phyloP scores from a whole-genome alignment of 768 basidiomycete genomes.

The Pisolithus tinctorius region DNA sequence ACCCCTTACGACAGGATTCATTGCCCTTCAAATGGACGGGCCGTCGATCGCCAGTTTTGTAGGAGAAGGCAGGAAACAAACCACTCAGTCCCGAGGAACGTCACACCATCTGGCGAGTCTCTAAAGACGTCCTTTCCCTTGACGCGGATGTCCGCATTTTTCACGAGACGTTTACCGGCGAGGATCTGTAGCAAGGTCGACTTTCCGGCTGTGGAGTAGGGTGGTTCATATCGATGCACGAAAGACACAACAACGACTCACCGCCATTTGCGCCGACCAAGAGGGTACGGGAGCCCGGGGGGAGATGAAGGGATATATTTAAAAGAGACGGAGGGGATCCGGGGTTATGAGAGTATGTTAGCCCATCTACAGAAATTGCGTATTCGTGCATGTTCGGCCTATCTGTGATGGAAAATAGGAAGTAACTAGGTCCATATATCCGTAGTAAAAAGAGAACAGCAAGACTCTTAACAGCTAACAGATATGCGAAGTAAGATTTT shows the following conservation, averaged over 20 bases:
- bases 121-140: slow-evolving; percentile 86
- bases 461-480: too few species aligned
- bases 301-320: slow-evolving; percentile 60
- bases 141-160: slow-evolving; percentile 57
- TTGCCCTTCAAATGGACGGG: slow-evolving; percentile 54
- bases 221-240: slow-evolving; percentile 1
- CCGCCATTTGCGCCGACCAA: slow-evolving; percentile 94
- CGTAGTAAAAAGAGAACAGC: neutral
- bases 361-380: slow-evolving; percentile 33
- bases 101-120: slow-evolving; percentile 73
- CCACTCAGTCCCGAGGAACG: slow-evolving; percentile 95
- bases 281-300: slow-evolving; percentile 74
- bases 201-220: slow-evolving; percentile 63
- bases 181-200: slow-evolving; percentile 93
- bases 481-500: too few species aligned
- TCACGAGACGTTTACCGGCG: slow-evolving; percentile 83
- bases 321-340: slow-evolving; percentile 46
- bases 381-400: neutral
- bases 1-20: slow-evolving; percentile 92
- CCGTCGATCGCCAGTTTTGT: neutral
- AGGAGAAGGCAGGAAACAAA: slow-evolving; percentile 26
- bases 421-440: too few species aligned
- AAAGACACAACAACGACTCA: slow-evolving; percentile 26
- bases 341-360: slow-evolving; percentile 55
- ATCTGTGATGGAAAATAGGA: neutral